Base-by-base conservation (phyloP, 345 rosid species). In the Erysimum cheiranthoides region DNA sequence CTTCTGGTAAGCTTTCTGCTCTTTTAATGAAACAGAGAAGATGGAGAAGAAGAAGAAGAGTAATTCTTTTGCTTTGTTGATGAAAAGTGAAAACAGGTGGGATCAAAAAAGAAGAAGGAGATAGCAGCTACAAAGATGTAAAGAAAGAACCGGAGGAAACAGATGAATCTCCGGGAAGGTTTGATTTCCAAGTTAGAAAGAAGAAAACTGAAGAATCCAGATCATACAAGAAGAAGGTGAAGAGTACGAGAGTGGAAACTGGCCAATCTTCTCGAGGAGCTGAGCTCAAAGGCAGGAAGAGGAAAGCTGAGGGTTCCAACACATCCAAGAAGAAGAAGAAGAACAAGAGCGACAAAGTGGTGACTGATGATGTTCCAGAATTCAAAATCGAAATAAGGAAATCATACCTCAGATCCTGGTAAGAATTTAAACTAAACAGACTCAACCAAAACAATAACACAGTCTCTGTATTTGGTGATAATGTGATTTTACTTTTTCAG, bases 391-490 rank as follows among this genome's bases (percentile, higher is more conserved):
- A 56, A 36, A 66, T 72, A n/a, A 59, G n/a, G 57, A 66, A 17
- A 5, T 49, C 81, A 49, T 66, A 73, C 70, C 73, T 72, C 58
- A n/a, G 51, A 60, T 51, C 32, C 17, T 78, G 64, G 81, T 78
- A 78, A 71, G 68, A 21, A 31, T 40, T 8, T 1, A 18, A 64
- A 6, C 16, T n/a, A 40, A 31, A 61, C n/a, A 40, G n/a, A 56
- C 6, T 5, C 14, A 38, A 58, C 30, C 61, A 43, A 43, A 50
- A 13, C 16, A 12, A 42, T 14, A 12, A 51, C 14, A 25, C 12
- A 39, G 46, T 60, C 21, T 68, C 11, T 30, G 58, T 32, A 27
- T 56, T 56, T 21, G 21, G 28, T 58, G 67, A 28, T 40, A 0
- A 8, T 38, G 66, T 57, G 50, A 2, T 2, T 50, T 14, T 50